phyloP scores from a whole-genome alignment of 164 flowering plant genomes.

The Nymphaea thermarum region DNA sequence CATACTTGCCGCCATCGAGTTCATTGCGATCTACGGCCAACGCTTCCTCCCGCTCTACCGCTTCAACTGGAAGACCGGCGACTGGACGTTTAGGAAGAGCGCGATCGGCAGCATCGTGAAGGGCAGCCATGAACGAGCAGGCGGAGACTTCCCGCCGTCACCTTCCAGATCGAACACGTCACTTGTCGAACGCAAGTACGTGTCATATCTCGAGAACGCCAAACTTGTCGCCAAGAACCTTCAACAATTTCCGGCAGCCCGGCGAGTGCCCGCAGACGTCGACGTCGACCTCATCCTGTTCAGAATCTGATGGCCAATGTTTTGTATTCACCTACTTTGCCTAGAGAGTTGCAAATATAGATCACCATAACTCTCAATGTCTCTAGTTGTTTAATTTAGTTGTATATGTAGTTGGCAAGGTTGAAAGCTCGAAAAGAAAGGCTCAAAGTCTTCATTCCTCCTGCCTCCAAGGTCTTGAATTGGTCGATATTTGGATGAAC shows the following conservation, averaged over 20 bases:
- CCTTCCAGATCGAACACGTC: slow-evolving; percentile 1
- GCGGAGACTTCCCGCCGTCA: slow-evolving; percentile 4
- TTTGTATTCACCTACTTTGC: too few relatives aligned
- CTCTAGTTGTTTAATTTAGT: background rate
- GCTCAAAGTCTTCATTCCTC: too few relatives aligned
- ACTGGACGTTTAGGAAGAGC: slow-evolving; percentile 40
- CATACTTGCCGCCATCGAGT: slow-evolving; percentile 58
- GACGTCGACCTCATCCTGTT: slow-evolving; percentile 29
- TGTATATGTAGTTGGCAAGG: too few relatives aligned
- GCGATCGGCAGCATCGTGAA: slow-evolving; percentile 8
- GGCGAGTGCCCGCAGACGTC: slow-evolving; percentile 26
- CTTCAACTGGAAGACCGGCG: slow-evolving; percentile 49
- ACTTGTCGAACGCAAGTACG: slow-evolving; percentile 12
- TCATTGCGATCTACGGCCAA: slow-evolving; percentile 55
- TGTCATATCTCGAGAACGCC: slow-evolving; percentile 35
- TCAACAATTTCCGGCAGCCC: slow-evolving; percentile 36
- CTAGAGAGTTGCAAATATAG: too few relatives aligned
- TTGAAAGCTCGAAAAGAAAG: too few relatives aligned
- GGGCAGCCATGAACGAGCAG: slow-evolving; percentile 1
- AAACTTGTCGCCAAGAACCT: slow-evolving; percentile 28
- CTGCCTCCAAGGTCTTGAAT: too few relatives aligned
- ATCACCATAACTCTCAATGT: background rate
- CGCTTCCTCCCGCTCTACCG: slow-evolving; percentile 61
- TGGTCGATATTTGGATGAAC: too few relatives aligned
- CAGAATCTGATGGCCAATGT: slow-evolving; percentile 17